Evolutionary conservation across 1,284 basidiomycete species (phyloP).

Genomic region (Athelia sp.): DNA sequence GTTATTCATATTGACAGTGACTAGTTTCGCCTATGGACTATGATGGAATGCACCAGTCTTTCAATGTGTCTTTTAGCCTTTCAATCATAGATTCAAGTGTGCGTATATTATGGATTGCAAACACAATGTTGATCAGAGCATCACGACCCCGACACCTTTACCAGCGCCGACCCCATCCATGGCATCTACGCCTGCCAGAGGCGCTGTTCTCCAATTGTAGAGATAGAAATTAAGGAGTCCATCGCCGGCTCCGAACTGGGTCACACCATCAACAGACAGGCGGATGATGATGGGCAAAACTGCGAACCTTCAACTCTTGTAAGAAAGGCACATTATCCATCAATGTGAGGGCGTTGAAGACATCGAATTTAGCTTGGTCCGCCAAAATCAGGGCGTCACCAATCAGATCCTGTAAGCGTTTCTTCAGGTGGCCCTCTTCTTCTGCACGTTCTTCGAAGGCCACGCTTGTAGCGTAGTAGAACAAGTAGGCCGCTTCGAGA

Average conservation of each 20-base stretch:
- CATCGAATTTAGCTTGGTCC: conserved; percentile 85
- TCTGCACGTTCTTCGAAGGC: conserved; percentile 58
- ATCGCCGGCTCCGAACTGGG: conserved; percentile 85
- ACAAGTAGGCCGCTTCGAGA: conserved; percentile 90
- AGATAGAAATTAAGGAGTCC: conserved; percentile 89
- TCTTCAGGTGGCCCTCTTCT: conserved; percentile 57
- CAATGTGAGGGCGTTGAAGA: conserved; percentile 91
- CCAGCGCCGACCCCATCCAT: conserved; percentile 52
- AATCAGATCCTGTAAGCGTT: conserved; percentile 70
- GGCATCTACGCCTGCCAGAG: conserved; percentile 62
- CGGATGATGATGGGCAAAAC: conserved; percentile 5
- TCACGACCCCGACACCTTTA: conserved; percentile 75
- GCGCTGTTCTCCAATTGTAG: conserved; percentile 88
- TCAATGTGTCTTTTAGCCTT: not conserved
- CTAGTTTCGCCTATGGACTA: conserved; percentile 18
- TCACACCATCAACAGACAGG: conserved; percentile 6
- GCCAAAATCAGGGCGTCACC: conserved; percentile 80
- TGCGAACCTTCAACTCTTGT: conserved; percentile 71
- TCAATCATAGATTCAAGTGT: not conserved
- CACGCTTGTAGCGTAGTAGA: conserved; percentile 78
- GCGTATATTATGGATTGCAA: not conserved
- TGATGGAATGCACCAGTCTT: not conserved
- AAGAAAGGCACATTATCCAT: conserved; percentile 92
- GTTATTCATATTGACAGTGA: conserved; percentile 75
- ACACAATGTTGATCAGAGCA: conserved; percentile 45